Conservation (phyloP, 257 asterid species). For the Plantago ovata region DNA sequence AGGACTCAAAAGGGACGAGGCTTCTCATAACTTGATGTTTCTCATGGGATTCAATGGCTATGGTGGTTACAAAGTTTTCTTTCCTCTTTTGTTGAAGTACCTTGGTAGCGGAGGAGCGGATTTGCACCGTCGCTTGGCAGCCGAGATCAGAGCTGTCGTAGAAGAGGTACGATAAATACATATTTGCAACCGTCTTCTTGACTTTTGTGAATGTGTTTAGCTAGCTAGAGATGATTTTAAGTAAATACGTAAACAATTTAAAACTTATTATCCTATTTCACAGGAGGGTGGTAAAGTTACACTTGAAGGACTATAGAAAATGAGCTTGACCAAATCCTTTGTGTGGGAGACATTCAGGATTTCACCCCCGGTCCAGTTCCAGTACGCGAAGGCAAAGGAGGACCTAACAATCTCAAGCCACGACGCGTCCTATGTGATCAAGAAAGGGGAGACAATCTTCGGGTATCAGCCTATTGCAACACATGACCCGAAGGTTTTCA, state of each 20-base stretch:
- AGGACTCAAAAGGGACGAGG: conserved; percentile 30
- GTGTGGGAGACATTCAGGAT: conserved; percentile 29
- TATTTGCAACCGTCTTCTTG: too few relatives aligned
- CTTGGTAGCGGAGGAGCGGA: conserved; percentile 26
- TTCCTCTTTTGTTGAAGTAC: conserved; percentile 29
- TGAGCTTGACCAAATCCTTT: conserved; percentile 25
- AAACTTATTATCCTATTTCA: too few relatives aligned
- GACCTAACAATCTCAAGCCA: conserved; percentile 18
- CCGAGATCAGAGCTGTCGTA: conserved; percentile 20
- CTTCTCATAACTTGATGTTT: conserved; percentile 34
- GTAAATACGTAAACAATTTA: too few relatives aligned
- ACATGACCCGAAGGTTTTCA: conserved; percentile 19
- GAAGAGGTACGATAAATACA: too few relatives aligned
- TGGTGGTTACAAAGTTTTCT: conserved; percentile 32
- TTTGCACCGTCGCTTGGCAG: conserved; percentile 22
- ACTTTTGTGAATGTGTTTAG: too few relatives aligned
- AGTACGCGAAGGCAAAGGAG: conserved; percentile 25
- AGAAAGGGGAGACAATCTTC: conserved; percentile 23
- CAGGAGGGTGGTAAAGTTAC: conserved; percentile 24
- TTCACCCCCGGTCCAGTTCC: conserved; percentile 28
- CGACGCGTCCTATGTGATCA: conserved; percentile 18
- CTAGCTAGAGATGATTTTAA: too few relatives aligned
- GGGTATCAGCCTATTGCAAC: conserved; percentile 32
- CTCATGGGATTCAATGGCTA: conserved; percentile 31
- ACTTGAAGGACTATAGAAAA: conserved; percentile 14